A percentile compares a stretch with the other conserved stretches of the same genome.
These are phyloP conservation scores for Boeremia lycopersici DNA, from an alignment of 2,329 filamentous ascomycete species.

Conservation along the genomic window DNA sequence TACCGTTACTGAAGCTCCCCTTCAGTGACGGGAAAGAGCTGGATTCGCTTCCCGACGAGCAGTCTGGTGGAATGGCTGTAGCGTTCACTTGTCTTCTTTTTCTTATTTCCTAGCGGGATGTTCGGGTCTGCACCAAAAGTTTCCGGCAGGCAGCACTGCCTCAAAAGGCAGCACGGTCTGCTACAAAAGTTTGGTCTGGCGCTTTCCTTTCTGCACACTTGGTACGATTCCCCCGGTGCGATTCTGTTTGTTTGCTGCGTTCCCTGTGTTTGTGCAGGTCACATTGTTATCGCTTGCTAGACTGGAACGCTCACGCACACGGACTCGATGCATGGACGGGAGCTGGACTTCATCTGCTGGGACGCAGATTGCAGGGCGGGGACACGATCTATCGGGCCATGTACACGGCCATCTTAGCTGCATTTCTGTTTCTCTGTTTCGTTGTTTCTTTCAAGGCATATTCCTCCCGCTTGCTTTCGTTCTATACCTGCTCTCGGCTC, in stretches of 20 bases:
- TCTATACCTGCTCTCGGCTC: constrained; percentile 37
- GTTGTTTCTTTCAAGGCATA: constrained; percentile 11
- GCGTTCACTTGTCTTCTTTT: neutral
- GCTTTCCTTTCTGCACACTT: constrained; percentile 22
- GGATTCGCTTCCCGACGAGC: too few species aligned
- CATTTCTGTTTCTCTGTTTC: constrained; percentile 4
- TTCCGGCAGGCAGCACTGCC: constrained; percentile 17
- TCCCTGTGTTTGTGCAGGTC: constrained; percentile 41
- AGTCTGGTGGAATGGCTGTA: neutral
- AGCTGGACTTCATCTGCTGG: constrained; percentile 24
- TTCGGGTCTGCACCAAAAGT: constrained; percentile 22
- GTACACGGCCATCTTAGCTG: constrained; percentile 15
- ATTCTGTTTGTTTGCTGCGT: constrained; percentile 34
- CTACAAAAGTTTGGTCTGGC: constrained; percentile 29
- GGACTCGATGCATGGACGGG: constrained; percentile 36
- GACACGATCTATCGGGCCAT: constrained; percentile 22
- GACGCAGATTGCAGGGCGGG: constrained; percentile 38
- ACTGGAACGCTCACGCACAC: constrained; percentile 47
- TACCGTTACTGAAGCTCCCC: constrained; percentile 10
- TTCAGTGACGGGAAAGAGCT: neutral
- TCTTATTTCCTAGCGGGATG: neutral
- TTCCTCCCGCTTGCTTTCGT: constrained; percentile 17
- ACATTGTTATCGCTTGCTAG: constrained; percentile 47
- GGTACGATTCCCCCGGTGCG: constrained; percentile 31
- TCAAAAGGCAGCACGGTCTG: constrained; percentile 1